phyloP scores from a whole-genome alignment of 2,329 filamentous ascomycete species.

The Neonectria sp. region DNA sequence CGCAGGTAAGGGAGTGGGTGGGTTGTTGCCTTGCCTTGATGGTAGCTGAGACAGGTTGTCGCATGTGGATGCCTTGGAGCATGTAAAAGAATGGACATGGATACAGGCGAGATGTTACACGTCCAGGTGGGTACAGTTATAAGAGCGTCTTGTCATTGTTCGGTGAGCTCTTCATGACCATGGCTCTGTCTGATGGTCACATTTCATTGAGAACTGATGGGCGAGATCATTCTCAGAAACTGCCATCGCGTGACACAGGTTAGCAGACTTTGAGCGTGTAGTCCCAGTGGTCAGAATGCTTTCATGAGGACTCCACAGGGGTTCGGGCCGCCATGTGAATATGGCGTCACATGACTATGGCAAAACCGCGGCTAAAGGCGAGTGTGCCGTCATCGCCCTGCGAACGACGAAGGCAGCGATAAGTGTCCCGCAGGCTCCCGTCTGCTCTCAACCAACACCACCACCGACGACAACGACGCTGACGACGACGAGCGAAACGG shows the following conservation, averaged over 20 bases:
- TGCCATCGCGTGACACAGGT: constrained; percentile 16
- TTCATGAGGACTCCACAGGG: constrained; percentile 10
- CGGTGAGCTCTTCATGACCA: not conserved
- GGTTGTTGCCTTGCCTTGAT: not conserved
- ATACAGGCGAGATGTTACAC: not conserved
- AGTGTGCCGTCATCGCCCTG: constrained; percentile 52
- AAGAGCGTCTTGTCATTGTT: not conserved
- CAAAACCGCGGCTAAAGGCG: constrained; percentile 47
- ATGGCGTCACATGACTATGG: constrained; percentile 53
- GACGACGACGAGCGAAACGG: constrained; percentile 31
- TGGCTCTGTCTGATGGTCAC: not conserved
- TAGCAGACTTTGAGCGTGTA: not conserved
- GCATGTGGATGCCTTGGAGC: not conserved
- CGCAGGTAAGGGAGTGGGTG: not conserved
- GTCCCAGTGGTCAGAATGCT: not conserved
- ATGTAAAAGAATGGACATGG: not conserved
- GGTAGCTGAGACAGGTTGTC: not conserved
- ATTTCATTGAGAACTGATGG: not conserved
- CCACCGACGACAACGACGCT: constrained; percentile 40
- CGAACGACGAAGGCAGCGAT: constrained; percentile 48
- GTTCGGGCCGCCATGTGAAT: constrained; percentile 40
- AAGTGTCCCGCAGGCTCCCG: constrained; percentile 47
- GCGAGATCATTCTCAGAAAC: not conserved
- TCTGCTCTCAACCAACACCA: constrained; percentile 34
- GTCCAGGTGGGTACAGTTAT: not conserved